Conservation (phyloP, 1,139 yeast species). For the Protomyces gravidus region DNA sequence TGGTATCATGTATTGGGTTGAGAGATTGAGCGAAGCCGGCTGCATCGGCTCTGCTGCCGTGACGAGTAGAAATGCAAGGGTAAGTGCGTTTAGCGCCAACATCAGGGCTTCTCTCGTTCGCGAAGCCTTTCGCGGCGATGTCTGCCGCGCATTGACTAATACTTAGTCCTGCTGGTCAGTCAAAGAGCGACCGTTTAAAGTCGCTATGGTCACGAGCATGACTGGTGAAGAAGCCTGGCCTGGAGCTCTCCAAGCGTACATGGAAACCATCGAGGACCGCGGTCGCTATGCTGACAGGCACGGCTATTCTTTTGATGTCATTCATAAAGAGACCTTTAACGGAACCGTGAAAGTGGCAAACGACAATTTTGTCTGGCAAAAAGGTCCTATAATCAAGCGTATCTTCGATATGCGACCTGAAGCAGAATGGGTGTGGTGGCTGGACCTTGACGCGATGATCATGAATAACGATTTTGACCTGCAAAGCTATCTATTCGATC, state of each 20-base stretch:
- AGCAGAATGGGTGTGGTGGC: slow-evolving; percentile 39
- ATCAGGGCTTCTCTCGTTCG: too few relatives aligned
- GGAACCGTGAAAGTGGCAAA: not conserved
- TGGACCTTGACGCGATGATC: slow-evolving; percentile 36
- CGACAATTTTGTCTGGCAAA: slow-evolving; percentile 35
- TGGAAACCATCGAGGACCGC: not conserved
- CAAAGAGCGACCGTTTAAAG: too few relatives aligned
- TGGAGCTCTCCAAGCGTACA: not conserved
- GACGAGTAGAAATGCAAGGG: too few relatives aligned
- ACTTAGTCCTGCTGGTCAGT: too few relatives aligned
- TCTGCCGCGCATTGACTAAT: too few relatives aligned
- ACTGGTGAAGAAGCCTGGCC: not conserved
- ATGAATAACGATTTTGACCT: slow-evolving; percentile 37
- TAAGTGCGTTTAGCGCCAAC: too few relatives aligned
- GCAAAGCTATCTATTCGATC: slow-evolving; percentile 39
- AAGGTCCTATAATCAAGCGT: slow-evolving; percentile 34
- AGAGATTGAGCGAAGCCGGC: too few relatives aligned
- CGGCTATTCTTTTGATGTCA: slow-evolving; percentile 4
- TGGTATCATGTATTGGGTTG: too few relatives aligned
- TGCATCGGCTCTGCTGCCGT: too few relatives aligned
- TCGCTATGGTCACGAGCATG: not conserved
- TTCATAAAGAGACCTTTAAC: slow-evolving; percentile 24
- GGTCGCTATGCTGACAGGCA: slow-evolving; percentile 2
- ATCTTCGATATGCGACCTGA: slow-evolving; percentile 35
- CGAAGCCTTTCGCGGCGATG: too few relatives aligned